phyloP scores from a whole-genome alignment of 176 grass and related monocot genomes.

The Typha latifolia region DNA sequence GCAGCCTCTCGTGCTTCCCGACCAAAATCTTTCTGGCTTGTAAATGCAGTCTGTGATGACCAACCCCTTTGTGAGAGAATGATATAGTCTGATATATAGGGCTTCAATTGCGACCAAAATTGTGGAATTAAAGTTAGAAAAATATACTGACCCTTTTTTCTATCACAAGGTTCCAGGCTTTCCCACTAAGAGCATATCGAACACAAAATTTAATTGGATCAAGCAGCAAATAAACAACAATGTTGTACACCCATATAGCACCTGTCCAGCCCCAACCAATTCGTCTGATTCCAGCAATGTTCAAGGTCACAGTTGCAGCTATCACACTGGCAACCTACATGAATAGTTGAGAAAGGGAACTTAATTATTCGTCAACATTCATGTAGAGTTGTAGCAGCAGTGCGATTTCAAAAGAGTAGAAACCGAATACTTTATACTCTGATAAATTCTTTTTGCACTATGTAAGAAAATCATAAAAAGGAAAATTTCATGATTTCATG shows the following conservation, averaged over 20 bases:
- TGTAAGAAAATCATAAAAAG: too few relatives aligned
- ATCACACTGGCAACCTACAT: slow-evolving; percentile 41
- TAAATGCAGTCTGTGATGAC: slow-evolving; percentile 34
- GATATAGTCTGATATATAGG: not conserved
- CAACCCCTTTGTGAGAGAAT: not conserved
- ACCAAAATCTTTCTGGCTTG: slow-evolving; percentile 39
- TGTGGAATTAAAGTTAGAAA: not conserved
- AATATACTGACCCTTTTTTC: slow-evolving; percentile 25
- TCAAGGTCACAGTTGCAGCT: slow-evolving; percentile 20
- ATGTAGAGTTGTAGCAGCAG: too few relatives aligned
- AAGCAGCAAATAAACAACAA: slow-evolving; percentile 34
- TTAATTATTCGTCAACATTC: not conserved
- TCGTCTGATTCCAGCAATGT: slow-evolving; percentile 35
- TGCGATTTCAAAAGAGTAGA: too few relatives aligned
- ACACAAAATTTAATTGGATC: slow-evolving; percentile 50
- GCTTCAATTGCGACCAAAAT: too few relatives aligned
- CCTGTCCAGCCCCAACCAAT: slow-evolving; percentile 63
- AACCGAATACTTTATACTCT: too few relatives aligned
- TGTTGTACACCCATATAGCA: slow-evolving; percentile 58
- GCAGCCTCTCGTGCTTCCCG: slow-evolving; percentile 29
- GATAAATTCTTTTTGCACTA: not conserved
- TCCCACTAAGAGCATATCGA: slow-evolving; percentile 45
- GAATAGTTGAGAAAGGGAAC: not conserved
- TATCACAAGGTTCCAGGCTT: slow-evolving; percentile 46
- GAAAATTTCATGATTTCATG: too few relatives aligned